Percentiles rank a stretch among this genome's conserved stretches.
Conservation (phyloP, 345 rosid species). For the Erucastrum elatum region DNA sequence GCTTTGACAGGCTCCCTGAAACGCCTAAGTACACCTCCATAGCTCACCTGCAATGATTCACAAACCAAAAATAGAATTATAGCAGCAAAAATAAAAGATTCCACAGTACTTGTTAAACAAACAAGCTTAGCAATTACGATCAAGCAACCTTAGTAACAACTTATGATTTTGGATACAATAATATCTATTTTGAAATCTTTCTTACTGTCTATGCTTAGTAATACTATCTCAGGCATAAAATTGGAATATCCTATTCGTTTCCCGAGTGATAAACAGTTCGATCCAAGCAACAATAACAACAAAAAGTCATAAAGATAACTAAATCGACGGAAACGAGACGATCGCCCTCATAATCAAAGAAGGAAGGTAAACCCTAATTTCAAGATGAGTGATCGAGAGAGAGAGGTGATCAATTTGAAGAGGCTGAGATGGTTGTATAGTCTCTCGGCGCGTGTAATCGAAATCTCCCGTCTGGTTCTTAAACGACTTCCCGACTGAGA, state of each 20-base stretch:
- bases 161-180: neutral
- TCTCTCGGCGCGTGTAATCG: conserved; percentile 70
- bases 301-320: too few species aligned
- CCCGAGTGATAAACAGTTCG: neutral
- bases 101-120: too few species aligned
- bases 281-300: neutral
- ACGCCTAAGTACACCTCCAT: conserved; percentile 75
- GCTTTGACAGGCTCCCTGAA: conserved; percentile 59
- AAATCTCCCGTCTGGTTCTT: conserved; percentile 68
- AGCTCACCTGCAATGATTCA: conserved; percentile 58
- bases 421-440: too few species aligned
- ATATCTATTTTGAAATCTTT: neutral
- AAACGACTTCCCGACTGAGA: conserved; percentile 68
- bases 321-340: too few species aligned
- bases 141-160: neutral
- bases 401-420: too few species aligned
- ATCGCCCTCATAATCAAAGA: too few species aligned
- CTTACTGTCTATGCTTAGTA: neutral
- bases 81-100: too few species aligned
- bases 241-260: neutral
- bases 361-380: too few species aligned
- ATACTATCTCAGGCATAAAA: too few species aligned
- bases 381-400: too few species aligned
- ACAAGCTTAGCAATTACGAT: neutral
- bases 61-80: neutral